These are phyloP conservation scores for Starmerella floricola DNA, from an alignment of 805 yeast genomes.

Conservation along the genomic window DNA sequence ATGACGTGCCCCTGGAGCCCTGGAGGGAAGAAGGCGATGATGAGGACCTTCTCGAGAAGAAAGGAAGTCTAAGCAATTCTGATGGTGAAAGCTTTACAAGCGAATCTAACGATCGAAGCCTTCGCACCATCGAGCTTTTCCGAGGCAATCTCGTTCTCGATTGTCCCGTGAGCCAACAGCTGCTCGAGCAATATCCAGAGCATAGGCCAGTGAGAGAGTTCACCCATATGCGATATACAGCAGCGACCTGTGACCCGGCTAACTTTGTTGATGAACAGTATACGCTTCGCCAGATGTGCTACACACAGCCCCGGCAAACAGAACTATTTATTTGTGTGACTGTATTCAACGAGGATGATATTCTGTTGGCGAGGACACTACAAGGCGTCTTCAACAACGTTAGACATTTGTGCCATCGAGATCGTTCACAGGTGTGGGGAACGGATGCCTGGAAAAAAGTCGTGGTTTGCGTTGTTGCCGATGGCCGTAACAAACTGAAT, in stretches of 20 bases:
- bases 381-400: conserved; percentile 87
- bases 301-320: conserved; percentile 64
- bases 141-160: conserved; percentile 76
- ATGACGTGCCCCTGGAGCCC: conserved; percentile 1
- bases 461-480: conserved; percentile 79
- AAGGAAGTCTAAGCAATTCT: neutral
- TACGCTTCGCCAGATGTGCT: conserved; percentile 72
- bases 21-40: conserved; percentile 9
- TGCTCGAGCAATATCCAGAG: conserved; percentile 43
- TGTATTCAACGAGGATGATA: conserved; percentile 81
- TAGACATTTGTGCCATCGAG: conserved; percentile 53
- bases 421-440: conserved; percentile 74
- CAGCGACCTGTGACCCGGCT: conserved; percentile 83
- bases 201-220: conserved; percentile 51
- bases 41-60: conserved; percentile 2
- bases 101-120: conserved; percentile 6
- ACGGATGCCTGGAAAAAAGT: conserved; percentile 88
- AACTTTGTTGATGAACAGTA: conserved; percentile 51
- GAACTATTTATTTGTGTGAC: conserved; percentile 80
- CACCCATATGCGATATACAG: conserved; percentile 82
- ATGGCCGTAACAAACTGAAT: conserved; percentile 77
- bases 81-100: conserved; percentile 15
- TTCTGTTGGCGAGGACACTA: conserved; percentile 68
- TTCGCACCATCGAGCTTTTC: conserved; percentile 39
- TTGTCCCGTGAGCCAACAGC: conserved; percentile 70